Percentiles rank a stretch among this genome's conserved stretches.
These are phyloP conservation scores for Chlamydomonas sp. DNA, from an alignment of 139 green algal genomes.

Conservation along the genomic window DNA sequence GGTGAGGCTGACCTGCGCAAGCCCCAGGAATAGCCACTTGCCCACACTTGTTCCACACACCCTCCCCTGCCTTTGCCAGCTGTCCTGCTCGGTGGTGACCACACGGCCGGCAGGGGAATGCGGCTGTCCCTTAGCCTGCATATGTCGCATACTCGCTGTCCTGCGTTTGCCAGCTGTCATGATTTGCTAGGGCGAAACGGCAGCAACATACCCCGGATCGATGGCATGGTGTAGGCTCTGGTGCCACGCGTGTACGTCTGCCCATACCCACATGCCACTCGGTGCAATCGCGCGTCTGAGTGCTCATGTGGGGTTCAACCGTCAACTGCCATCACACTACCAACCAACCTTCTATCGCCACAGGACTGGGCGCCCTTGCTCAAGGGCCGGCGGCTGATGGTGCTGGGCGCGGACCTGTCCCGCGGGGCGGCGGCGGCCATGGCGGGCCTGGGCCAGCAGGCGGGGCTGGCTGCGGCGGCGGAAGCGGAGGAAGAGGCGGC, in stretches of 20 bases:
- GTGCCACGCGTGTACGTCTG: too few species aligned
- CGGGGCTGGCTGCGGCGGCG: background rate
- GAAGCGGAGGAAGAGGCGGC: background rate
- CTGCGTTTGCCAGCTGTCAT: too few species aligned
- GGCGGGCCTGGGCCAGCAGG: background rate
- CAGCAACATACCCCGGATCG: too few species aligned
- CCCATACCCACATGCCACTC: too few species aligned
- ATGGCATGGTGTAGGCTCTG: too few species aligned
- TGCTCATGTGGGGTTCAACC: background rate
- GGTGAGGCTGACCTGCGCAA: background rate
- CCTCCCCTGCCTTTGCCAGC: too few species aligned
- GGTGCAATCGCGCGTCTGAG: too few species aligned
- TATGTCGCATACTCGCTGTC: too few species aligned
- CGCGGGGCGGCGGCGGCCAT: background rate
- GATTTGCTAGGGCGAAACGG: too few species aligned
- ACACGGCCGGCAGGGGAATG: too few species aligned
- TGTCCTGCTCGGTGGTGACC: too few species aligned
- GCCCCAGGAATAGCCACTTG: conserved; percentile 12
- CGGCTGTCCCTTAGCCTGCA: too few species aligned
- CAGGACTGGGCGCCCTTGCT: conserved; percentile 40
- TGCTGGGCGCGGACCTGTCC: conserved; percentile 72
- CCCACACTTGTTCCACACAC: background rate
- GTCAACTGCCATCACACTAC: background rate
- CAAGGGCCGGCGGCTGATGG: conserved; percentile 67
- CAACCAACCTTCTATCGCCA: background rate